A percentile compares a stretch with the other conserved stretches of the same genome.
These are phyloP conservation scores for Mycena galopus DNA, from an alignment of 768 basidiomycete genomes.

Conservation along the genomic window DNA sequence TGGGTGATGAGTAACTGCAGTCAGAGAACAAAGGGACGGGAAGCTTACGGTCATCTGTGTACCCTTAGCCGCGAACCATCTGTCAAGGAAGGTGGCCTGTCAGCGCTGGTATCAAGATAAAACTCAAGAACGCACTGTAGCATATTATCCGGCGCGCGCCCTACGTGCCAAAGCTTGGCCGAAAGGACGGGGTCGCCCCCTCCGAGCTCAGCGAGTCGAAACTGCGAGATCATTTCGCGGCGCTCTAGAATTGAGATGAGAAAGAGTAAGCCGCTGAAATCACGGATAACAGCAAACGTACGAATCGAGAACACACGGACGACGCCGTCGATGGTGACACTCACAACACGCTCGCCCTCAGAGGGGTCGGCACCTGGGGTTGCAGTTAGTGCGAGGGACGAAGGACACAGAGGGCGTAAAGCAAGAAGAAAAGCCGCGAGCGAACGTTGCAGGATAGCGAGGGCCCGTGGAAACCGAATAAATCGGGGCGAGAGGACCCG, in stretches of 20 bases:
- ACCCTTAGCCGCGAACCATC: slow-evolving; percentile 93
- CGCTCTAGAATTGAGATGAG: slow-evolving; percentile 52
- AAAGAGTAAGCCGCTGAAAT: not conserved
- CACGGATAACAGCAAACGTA: slow-evolving; percentile 67
- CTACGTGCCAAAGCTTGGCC: slow-evolving; percentile 81
- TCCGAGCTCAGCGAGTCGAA: slow-evolving; percentile 86
- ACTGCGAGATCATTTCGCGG: slow-evolving; percentile 93
- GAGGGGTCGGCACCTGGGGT: slow-evolving; percentile 23
- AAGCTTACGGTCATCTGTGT: slow-evolving; percentile 85
- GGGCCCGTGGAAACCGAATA: too few species aligned
- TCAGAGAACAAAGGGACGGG: not conserved
- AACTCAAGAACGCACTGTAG: slow-evolving; percentile 67
- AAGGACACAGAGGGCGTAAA: not conserved
- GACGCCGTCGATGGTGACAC: slow-evolving; percentile 93
- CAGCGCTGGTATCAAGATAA: not conserved
- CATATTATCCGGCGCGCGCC: slow-evolving; percentile 88
- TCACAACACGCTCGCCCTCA: slow-evolving; percentile 88
- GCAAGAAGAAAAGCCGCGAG: too few species aligned
- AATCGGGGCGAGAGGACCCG: not conserved
- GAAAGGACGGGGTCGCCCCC: slow-evolving; percentile 74
- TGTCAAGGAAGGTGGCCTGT: slow-evolving; percentile 37
- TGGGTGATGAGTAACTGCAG: not conserved
- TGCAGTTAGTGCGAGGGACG: not conserved
- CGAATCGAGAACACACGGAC: slow-evolving; percentile 93
- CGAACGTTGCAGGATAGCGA: too few species aligned